These are phyloP conservation scores for Hemileia vastatrix DNA, from an alignment of 1,284 basidiomycete genomes.

Conservation along the genomic window DNA sequence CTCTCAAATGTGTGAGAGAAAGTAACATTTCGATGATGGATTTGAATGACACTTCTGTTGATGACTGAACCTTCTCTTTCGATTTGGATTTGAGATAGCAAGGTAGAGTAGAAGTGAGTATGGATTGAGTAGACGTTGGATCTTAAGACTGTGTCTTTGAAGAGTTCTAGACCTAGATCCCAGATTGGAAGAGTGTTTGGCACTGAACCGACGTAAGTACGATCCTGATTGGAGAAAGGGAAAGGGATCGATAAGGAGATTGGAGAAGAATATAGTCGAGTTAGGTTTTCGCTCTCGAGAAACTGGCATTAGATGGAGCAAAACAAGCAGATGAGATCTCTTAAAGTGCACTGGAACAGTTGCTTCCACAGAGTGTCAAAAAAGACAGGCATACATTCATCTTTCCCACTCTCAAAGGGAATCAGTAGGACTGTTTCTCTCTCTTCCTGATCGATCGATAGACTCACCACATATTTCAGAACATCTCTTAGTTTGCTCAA, in stretches of 20 bases:
- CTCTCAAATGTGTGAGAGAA: not conserved
- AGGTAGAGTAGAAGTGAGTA: conserved; percentile 66
- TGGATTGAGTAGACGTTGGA: conserved; percentile 62
- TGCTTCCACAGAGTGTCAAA: too few species aligned
- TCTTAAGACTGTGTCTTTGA: conserved; percentile 71
- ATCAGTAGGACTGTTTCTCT: not conserved
- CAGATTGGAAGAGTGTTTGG: too few species aligned
- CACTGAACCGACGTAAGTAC: too few species aligned
- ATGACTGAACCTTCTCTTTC: conserved; percentile 90
- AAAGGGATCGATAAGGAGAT: conserved; percentile 60
- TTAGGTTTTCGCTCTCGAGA: too few species aligned
- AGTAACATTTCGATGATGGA: too few species aligned
- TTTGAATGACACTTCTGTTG: conserved; percentile 78
- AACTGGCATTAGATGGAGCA: conserved; percentile 73
- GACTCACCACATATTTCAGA: conserved; percentile 83
- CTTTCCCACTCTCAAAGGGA: too few species aligned
- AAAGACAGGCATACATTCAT: too few species aligned
- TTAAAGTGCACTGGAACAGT: too few species aligned
- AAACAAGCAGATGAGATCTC: too few species aligned
- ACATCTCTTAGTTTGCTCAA: conserved; percentile 84
- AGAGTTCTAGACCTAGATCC: conserved; percentile 72
- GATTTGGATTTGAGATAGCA: conserved; percentile 76
- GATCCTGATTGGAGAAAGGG: too few species aligned
- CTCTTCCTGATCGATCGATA: conserved; percentile 16
- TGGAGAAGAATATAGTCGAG: too few species aligned